Conservation (phyloP, 1,139 yeast genomes). For the Hansenula lynferdii region DNA sequence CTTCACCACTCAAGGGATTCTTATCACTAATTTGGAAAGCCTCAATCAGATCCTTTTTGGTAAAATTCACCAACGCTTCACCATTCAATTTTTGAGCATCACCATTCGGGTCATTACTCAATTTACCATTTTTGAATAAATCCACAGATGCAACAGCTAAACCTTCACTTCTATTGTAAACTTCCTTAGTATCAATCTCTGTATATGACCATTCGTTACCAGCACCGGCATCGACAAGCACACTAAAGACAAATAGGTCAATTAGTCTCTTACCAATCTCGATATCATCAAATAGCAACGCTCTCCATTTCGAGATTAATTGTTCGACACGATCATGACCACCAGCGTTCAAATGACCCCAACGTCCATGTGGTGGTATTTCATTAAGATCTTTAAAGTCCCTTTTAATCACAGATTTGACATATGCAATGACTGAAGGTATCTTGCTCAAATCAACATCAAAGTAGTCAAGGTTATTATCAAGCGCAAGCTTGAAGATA, state of each 20-base stretch:
- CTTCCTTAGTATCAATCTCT: constrained; percentile 28
- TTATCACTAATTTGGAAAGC: constrained; percentile 40
- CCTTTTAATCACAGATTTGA: constrained; percentile 35
- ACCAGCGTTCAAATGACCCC: constrained; percentile 55
- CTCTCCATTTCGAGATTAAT: constrained; percentile 33
- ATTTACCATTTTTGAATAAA: constrained; percentile 44
- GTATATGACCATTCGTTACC: constrained; percentile 48
- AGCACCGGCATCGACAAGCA: constrained; percentile 59
- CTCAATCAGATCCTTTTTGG: constrained; percentile 23
- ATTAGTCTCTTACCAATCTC: constrained; percentile 45
- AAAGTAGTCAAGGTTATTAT: constrained; percentile 36
- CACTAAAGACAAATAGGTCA: constrained; percentile 53
- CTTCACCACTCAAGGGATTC: constrained; percentile 47
- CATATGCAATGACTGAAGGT: constrained; percentile 36
- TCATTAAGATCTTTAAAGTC: constrained; percentile 33
- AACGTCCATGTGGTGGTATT: constrained; percentile 61
- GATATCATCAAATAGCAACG: constrained; percentile 26
- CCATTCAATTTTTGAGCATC: constrained; percentile 41
- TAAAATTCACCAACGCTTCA: constrained; percentile 28
- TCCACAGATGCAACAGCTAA: constrained; percentile 52
- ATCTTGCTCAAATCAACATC: constrained; percentile 37
- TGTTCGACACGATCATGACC: constrained; percentile 35
- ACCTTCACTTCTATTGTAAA: constrained; percentile 47
- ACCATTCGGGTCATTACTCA: constrained; percentile 34
- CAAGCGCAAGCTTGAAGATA: constrained; percentile 34